Conservation (phyloP, 768 basidiomycete genomes). For the Cytidiella melzeri region DNA sequence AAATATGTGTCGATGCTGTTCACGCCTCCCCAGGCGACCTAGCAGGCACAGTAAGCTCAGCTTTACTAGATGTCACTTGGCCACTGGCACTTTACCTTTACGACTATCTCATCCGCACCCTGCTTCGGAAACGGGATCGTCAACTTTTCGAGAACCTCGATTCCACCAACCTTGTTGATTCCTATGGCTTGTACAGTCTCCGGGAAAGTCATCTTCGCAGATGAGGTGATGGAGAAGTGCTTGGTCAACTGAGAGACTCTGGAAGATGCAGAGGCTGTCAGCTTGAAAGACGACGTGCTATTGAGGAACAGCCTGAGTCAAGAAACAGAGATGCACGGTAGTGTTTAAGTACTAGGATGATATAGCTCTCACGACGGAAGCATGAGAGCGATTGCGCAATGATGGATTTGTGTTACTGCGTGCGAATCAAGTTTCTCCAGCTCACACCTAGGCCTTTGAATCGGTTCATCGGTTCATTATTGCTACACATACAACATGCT, state of each 20-base stretch:
- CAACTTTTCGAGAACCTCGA: constrained; percentile 70
- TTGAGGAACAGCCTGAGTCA: no score
- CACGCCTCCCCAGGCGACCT: constrained; percentile 73
- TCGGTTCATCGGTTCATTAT: no score
- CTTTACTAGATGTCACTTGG: not conserved
- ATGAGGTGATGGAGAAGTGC: constrained; percentile 19
- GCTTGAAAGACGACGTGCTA: not conserved
- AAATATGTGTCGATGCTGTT: constrained; percentile 89
- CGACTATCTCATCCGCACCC: constrained; percentile 51
- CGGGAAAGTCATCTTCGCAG: constrained; percentile 44
- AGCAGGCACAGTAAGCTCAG: not conserved
- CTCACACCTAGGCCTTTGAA: no score
- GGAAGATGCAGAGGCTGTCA: constrained; percentile 9
- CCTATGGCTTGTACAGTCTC: constrained; percentile 63
- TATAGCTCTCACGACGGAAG: no score
- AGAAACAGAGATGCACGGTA: no score
- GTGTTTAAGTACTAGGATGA: no score
- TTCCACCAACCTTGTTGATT: constrained; percentile 65
- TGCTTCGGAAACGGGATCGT: constrained; percentile 62
- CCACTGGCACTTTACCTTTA: constrained; percentile 30
- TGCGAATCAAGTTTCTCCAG: no score
- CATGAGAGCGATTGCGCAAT: no score
- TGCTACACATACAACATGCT: no score
- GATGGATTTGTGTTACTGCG: no score
- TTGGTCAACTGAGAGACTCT: constrained; percentile 19